These are phyloP conservation scores for Xylariales sp. DNA, from an alignment of 2,329 filamentous ascomycete species.

Conservation along the genomic window DNA sequence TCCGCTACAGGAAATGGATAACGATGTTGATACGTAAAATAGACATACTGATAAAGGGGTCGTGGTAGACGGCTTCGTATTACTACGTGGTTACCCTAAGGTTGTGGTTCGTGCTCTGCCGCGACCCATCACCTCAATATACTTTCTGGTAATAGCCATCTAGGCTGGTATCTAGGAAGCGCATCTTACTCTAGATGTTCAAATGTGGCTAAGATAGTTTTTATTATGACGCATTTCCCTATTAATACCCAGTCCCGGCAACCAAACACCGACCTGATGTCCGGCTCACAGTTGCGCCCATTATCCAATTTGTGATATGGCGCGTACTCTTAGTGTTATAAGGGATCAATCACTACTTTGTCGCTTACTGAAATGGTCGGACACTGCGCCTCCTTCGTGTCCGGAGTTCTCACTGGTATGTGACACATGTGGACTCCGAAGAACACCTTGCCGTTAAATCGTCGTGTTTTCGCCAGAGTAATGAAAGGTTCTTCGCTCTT, in stretches of 20 bases:
- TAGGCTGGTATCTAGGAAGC: no score
- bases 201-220: no score
- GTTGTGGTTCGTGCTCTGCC: no score
- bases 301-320: neutral
- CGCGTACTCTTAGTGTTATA: conserved; percentile 18
- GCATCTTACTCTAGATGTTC: no score
- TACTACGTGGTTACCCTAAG: no score
- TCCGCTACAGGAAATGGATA: no score
- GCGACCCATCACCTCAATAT: no score
- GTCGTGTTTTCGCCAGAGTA: conserved; percentile 86
- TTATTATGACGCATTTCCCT: neutral
- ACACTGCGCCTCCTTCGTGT: conserved; percentile 50
- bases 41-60: no score
- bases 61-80: no score
- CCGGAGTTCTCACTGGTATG: conserved; percentile 40
- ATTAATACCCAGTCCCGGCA: no score
- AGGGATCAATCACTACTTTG: conserved; percentile 43
- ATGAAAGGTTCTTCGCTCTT: conserved; percentile 87
- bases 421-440: conserved; percentile 86
- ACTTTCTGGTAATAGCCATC: no score
- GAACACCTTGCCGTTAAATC: conserved; percentile 84
- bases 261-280: neutral
- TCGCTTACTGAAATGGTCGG: conserved; percentile 66
- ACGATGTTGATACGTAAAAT: no score
- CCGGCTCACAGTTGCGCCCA: neutral